Evolutionary conservation across 768 basidiomycete genomes (phyloP), one percentile per base, ranked within the genome.

Genomic region (Boletus subparvulus): DNA sequence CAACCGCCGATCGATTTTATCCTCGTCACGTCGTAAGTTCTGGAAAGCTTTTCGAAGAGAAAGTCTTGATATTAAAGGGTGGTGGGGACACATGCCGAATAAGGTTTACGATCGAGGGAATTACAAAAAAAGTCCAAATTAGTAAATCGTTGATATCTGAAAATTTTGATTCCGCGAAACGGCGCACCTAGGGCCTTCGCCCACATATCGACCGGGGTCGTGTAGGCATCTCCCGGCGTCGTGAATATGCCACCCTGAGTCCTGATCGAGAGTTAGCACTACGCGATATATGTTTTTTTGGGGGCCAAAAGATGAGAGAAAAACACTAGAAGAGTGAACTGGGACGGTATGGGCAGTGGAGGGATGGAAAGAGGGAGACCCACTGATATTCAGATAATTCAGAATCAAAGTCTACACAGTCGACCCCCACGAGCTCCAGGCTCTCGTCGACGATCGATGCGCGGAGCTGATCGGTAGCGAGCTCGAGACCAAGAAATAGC

Each of bases 151-250:
- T 69, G 71, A 68, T 72, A 70, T 68, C 64, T 61, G 72, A 77
- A 78, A 83, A 79, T 76, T 78, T 83, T 84, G 84, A 74, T 86
- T 84, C 83, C 84, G 83, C 74, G 58, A 61, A 48, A 49, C 35
- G 41, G 43, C 57, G 54, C 70, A 91, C 92, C 92, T 48, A 94
- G 81, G 16, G 80, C 88, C 69, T 90, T 91, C 52, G 92, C 84
- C 91, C 91, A 93, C 88, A 93, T 91, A 65, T 94, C 91, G 45
- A 94, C 81, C 2, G 92, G 91, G 8, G 91, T 92, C 39, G 89
- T 92, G 68, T 88, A 92, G 24, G 89, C 90, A 71, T 93, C 90
- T 32, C 89, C 90, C 5, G 88, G 87, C 0, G 88, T 90, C 43
- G 88, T 92, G 72, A 92, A 92, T 56, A 93, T 88, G 6, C 92